These are phyloP conservation scores for Cercospora nicotianae DNA, from an alignment of 2,329 filamentous ascomycete species.

Conservation along the genomic window DNA sequence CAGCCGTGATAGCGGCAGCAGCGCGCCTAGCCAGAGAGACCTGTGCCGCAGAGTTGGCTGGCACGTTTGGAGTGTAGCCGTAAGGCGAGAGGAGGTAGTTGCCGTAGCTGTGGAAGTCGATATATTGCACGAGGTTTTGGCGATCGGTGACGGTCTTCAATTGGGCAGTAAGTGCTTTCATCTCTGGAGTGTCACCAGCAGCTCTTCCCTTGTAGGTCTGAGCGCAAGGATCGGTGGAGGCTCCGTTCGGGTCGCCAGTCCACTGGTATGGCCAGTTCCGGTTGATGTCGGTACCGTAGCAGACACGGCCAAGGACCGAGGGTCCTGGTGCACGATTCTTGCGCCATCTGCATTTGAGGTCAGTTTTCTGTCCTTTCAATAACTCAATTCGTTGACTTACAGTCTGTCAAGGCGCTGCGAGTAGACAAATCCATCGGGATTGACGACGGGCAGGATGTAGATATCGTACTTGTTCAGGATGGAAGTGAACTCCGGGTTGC, in stretches of 20 bases:
- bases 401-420: constrained; percentile 58
- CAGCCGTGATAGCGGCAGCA: constrained; percentile 56
- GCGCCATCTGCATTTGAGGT: constrained; percentile 48
- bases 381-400: background rate
- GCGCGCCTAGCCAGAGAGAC: constrained; percentile 54
- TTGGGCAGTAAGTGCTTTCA: constrained; percentile 51
- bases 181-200: constrained; percentile 54
- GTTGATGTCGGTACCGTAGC: constrained; percentile 57
- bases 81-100: constrained; percentile 61
- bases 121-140: constrained; percentile 60
- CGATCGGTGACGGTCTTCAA: constrained; percentile 46
- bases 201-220: constrained; percentile 48
- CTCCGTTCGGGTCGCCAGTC: constrained; percentile 47
- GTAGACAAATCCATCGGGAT: constrained; percentile 56
- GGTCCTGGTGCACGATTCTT: constrained; percentile 54
- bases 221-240: constrained; percentile 54
- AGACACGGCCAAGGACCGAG: constrained; percentile 40
- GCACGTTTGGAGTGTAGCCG: constrained; percentile 58
- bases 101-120: constrained; percentile 66
- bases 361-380: background rate
- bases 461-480: constrained; percentile 29
- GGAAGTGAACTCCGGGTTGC: constrained; percentile 20
- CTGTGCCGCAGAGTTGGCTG: constrained; percentile 50
- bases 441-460: constrained; percentile 31
- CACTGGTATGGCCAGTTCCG: constrained; percentile 59